Evolutionary conservation across 2,329 filamentous ascomycete genomes (phyloP).

Genomic region (Botrytis tulipae): DNA sequence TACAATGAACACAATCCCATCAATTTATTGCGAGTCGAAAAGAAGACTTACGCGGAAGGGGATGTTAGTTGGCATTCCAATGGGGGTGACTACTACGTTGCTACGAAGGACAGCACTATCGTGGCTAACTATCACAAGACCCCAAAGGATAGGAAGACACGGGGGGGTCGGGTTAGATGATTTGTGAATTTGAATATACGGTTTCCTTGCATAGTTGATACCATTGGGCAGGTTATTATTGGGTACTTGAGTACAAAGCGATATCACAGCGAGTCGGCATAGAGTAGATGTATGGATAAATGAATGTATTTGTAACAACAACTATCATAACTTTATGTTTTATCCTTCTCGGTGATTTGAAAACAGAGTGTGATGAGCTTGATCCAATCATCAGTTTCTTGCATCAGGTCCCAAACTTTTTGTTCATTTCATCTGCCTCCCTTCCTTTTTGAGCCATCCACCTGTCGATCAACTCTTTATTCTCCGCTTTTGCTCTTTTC

Average conservation of each 20-base stretch:
- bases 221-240: constrained; percentile 15
- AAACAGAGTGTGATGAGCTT: background rate
- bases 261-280: constrained; percentile 3
- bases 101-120: constrained; percentile 55
- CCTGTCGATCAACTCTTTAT: constrained; percentile 81
- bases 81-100: constrained; percentile 83
- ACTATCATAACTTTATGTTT: background rate
- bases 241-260: constrained; percentile 4
- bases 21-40: constrained; percentile 75
- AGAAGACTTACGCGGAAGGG: constrained; percentile 63
- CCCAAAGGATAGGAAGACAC: background rate
- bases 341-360: background rate
- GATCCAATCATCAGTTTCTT: background rate
- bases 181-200: background rate
- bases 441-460: constrained; percentile 88
- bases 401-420: constrained; percentile 41
- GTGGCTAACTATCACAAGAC: constrained; percentile 19
- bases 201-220: constrained; percentile 21
- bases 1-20: constrained; percentile 77
- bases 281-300: constrained; percentile 13
- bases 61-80: constrained; percentile 89
- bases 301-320: constrained; percentile 1
- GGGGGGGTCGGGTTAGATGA: background rate
- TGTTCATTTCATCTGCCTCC: constrained; percentile 86
- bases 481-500: constrained; percentile 74